Percentiles rank a stretch among this genome's conserved stretches.
phyloP scores from a whole-genome alignment of 225 moss, liverwort and hornwort genomes.

The Pleurozium schreberi region DNA sequence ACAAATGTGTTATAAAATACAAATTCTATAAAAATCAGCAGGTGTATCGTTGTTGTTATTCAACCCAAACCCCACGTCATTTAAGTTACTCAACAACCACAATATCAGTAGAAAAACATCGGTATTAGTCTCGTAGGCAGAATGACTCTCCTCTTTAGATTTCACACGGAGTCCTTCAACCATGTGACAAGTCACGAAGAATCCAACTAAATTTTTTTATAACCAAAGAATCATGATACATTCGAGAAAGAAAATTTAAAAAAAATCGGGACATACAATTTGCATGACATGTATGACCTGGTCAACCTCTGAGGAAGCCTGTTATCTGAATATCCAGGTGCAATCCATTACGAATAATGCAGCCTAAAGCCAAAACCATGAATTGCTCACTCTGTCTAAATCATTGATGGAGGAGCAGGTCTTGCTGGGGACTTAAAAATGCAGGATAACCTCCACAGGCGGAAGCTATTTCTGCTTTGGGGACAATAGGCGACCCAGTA shows the following conservation, averaged over 20 bases:
- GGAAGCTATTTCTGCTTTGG: conserved; percentile 16
- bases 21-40: background rate
- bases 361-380: background rate
- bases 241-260: background rate
- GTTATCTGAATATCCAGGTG: background rate
- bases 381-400: background rate
- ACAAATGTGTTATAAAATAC: no score
- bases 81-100: background rate
- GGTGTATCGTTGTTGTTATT: background rate
- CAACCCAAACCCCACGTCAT: background rate
- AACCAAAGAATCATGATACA: conserved; percentile 35
- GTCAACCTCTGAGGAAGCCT: background rate
- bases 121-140: background rate
- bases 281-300: background rate
- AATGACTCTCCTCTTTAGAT: background rate
- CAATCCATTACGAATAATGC: background rate
- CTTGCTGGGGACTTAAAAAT: conserved; percentile 46
- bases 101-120: background rate
- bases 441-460: conserved; percentile 45
- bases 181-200: background rate
- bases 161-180: background rate
- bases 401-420: conserved; percentile 52
- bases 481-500: conserved; percentile 1
- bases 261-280: conserved; percentile 2
- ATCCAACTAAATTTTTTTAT: conserved; percentile 5